Percentiles rank a stretch among this genome's conserved stretches.
phyloP scores from a whole-genome alignment of 768 basidiomycete species.

The Phylloporus sp. region DNA sequence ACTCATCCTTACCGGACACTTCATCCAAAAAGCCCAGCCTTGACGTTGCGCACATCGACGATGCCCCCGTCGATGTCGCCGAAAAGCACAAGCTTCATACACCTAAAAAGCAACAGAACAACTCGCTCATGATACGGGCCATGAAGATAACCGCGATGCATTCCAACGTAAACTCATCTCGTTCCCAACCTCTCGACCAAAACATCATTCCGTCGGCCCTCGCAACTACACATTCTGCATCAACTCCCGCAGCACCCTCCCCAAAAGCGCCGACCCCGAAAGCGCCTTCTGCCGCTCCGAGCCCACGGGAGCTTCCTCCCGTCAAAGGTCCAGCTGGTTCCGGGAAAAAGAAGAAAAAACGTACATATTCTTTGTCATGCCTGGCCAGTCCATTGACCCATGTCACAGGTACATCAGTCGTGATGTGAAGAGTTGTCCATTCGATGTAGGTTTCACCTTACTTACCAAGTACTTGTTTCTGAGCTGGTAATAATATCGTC shows the following conservation, averaged over 20 bases:
- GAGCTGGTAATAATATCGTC: not conserved
- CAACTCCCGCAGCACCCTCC: constrained; percentile 34
- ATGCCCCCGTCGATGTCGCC: constrained; percentile 12
- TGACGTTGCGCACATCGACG: constrained; percentile 27
- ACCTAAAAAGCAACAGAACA: constrained; percentile 63
- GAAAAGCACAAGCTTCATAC: constrained; percentile 26
- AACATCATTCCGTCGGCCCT: constrained; percentile 25
- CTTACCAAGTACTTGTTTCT: not conserved
- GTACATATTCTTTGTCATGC: constrained; percentile 35
- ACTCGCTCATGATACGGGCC: constrained; percentile 64
- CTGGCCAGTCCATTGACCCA: constrained; percentile 3
- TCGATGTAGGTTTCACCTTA: no score
- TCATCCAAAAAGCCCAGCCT: constrained; percentile 37
- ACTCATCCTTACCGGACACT: constrained; percentile 44
- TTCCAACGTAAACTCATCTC: constrained; percentile 51
- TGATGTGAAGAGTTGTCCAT: no score
- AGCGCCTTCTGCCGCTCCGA: constrained; percentile 31
- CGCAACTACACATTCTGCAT: constrained; percentile 24
- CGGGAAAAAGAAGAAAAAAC: constrained; percentile 75
- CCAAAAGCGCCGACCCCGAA: constrained; percentile 31
- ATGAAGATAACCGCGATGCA: constrained; percentile 78
- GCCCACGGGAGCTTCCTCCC: constrained; percentile 42
- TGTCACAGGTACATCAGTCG: constrained; percentile 25
- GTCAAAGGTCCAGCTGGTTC: constrained; percentile 47
- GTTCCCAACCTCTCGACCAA: constrained; percentile 28